phyloP scores from a whole-genome alignment of 139 green algal genomes.

The Volvox africanus region DNA sequence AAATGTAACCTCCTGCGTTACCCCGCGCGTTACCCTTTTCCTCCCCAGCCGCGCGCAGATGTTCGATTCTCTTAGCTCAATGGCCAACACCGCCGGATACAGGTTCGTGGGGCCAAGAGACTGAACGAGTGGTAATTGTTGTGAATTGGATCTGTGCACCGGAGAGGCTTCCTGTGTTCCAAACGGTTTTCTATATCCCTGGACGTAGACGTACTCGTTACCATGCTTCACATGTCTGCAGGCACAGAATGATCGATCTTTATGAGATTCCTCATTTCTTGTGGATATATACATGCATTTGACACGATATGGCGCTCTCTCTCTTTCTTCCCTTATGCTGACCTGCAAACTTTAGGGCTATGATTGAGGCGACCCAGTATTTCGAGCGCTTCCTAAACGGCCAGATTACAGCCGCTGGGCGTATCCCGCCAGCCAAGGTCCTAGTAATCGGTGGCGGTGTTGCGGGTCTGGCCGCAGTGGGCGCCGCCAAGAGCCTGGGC shows the following conservation, averaged over 20 bases:
- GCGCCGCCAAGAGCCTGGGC: conserved; percentile 82
- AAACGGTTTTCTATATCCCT: background rate
- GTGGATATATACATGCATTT: background rate
- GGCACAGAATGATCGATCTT: too few relatives aligned
- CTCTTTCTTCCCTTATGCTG: background rate
- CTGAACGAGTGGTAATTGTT: background rate
- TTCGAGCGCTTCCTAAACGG: conserved; percentile 91
- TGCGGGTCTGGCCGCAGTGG: conserved; percentile 83
- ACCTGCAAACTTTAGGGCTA: conserved; percentile 62
- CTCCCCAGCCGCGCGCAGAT: conserved; percentile 77
- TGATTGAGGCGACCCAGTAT: conserved; percentile 84
- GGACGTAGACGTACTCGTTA: background rate
- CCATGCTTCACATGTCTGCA: background rate
- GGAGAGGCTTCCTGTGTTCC: background rate
- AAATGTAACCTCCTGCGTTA: too few relatives aligned
- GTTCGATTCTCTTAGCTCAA: conserved; percentile 87
- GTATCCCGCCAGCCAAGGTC: conserved; percentile 82
- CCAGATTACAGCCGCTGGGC: conserved; percentile 93
- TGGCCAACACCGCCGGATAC: conserved; percentile 92
- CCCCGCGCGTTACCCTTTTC: background rate
- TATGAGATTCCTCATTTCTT: background rate
- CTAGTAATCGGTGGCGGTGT: conserved; percentile 70
- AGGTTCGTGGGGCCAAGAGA: conserved; percentile 40
- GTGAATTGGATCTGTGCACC: background rate
- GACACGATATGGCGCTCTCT: background rate